phyloP scores from a whole-genome alignment of 2,329 filamentous ascomycete genomes.

The Neopestalotiopsis clavispora region DNA sequence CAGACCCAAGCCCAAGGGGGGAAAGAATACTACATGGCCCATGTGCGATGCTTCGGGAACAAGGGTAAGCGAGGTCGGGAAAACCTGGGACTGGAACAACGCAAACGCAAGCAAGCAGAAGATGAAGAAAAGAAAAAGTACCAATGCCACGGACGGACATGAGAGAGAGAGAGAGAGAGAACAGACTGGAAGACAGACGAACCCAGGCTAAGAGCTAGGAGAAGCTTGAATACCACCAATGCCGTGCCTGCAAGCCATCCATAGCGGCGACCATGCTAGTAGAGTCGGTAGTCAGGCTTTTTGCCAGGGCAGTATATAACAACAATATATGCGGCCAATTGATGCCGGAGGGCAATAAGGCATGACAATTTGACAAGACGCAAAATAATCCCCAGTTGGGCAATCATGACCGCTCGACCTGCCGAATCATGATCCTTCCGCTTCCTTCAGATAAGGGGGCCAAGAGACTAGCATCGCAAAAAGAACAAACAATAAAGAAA shows the following conservation, averaged over 20 bases:
- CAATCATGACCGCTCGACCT: constrained; percentile 9
- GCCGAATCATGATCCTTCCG: constrained; percentile 1
- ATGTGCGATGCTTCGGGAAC: not conserved
- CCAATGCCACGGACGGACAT: not conserved
- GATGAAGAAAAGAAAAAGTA: not conserved
- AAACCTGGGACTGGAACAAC: not conserved
- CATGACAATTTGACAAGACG: not conserved
- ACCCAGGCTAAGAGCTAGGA: not conserved
- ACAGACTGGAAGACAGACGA: not conserved
- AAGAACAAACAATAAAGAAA: not conserved
- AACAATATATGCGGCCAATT: not conserved
- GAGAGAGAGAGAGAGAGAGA: not conserved
- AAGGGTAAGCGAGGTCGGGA: not conserved
- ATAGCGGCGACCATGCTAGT: not conserved
- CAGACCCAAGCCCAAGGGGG: not conserved
- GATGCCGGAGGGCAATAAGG: too few relatives aligned
- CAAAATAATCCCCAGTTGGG: not conserved
- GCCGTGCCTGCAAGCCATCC: not conserved
- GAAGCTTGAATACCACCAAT: not conserved
- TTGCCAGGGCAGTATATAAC: not conserved
- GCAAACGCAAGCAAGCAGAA: not conserved
- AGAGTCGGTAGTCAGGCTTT: too few relatives aligned
- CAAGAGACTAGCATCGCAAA: not conserved
- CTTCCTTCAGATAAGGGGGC: not conserved
- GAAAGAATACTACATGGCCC: not conserved